Conservation (phyloP, 2,329 filamentous ascomycete species). For the Gnomoniopsis smithogilvyi region DNA sequence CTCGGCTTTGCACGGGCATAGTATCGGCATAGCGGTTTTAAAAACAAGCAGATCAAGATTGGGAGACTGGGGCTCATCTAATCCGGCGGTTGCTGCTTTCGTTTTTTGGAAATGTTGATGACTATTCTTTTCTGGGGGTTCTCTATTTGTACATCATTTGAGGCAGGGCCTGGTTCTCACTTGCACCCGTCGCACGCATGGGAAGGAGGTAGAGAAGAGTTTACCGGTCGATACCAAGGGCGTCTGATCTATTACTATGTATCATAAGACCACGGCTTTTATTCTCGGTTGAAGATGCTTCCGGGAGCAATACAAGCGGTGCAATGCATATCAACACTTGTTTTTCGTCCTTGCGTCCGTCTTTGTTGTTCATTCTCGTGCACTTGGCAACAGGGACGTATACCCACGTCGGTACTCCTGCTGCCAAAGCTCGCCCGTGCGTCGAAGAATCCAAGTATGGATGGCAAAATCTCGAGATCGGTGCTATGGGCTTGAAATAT, state of each 20-base stretch:
- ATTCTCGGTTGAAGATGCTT: background rate
- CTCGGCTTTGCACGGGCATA: background rate
- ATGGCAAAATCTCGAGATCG: no score
- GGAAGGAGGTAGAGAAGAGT: background rate
- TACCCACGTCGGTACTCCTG: no score
- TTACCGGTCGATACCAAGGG: background rate
- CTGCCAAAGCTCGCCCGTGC: no score
- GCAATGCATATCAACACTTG: no score
- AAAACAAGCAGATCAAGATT: background rate
- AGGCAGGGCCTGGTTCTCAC: background rate
- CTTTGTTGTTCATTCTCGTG: no score
- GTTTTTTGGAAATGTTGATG: background rate
- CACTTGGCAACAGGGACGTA: no score
- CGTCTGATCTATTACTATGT: background rate
- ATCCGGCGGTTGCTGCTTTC: background rate
- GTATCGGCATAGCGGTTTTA: slow-evolving; percentile 1
- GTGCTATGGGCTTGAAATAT: no score
- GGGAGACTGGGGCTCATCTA: background rate
- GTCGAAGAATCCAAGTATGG: no score
- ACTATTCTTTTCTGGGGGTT: background rate
- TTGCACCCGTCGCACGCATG: background rate
- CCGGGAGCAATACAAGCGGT: no score
- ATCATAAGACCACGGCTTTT: background rate
- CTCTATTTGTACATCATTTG: background rate
- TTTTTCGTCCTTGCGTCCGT: no score